These are phyloP conservation scores for Acanthamoeba healyi DNA, from an alignment of 208 protist species.

Conservation along the genomic window DNA sequence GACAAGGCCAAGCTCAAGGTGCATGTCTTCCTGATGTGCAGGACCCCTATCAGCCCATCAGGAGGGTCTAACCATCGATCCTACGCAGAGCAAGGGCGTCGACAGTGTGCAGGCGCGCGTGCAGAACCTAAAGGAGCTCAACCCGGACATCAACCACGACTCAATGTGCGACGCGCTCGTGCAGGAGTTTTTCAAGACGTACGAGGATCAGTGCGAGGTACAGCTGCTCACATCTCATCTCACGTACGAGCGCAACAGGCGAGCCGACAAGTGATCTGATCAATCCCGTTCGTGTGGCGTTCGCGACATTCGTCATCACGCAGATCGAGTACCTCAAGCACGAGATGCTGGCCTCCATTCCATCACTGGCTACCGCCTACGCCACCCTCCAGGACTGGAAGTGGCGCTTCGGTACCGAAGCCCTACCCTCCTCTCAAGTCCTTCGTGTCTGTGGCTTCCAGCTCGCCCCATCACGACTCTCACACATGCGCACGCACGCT, in stretches of 20 bases:
- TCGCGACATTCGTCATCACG: background rate
- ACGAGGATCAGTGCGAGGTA: slow-evolving; percentile 50
- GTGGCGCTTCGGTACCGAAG: slow-evolving; percentile 60
- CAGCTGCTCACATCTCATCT: background rate
- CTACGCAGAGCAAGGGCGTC: slow-evolving; percentile 73
- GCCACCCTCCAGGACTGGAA: slow-evolving; percentile 45
- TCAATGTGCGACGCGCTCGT: slow-evolving; percentile 51
- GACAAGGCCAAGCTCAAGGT: slow-evolving; percentile 74
- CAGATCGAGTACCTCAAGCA: slow-evolving; percentile 67
- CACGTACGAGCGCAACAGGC: too few relatives aligned
- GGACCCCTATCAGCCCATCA: too few relatives aligned
- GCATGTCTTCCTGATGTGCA: too few relatives aligned
- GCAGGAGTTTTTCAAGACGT: slow-evolving; percentile 58
- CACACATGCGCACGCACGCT: background rate
- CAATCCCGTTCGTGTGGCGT: too few relatives aligned
- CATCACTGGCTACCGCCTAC: background rate
- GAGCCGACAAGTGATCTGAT: too few relatives aligned
- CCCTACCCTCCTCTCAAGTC: background rate
- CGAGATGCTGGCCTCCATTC: slow-evolving; percentile 3
- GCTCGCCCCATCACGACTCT: background rate
- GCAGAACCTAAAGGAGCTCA: slow-evolving; percentile 60
- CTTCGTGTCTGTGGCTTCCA: background rate
- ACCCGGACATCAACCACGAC: slow-evolving; percentile 57
- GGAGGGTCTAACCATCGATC: too few relatives aligned
- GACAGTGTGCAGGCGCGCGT: slow-evolving; percentile 66